phyloP scores from a whole-genome alignment of 2,329 filamentous ascomycete species.

The Epicoccum sorghinum region DNA sequence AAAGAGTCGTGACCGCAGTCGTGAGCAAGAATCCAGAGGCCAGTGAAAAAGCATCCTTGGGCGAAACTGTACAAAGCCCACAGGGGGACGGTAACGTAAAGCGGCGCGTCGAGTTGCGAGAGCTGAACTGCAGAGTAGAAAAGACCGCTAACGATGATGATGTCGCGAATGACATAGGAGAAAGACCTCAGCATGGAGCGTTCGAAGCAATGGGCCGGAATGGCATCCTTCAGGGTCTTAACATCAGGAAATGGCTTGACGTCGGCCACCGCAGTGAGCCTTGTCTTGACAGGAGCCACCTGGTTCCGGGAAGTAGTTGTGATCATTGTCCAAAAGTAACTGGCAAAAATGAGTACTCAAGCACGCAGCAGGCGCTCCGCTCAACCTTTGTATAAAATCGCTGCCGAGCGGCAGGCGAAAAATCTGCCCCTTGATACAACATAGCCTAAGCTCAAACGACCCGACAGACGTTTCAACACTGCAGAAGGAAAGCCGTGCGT shows the following conservation, averaged over 20 bases:
- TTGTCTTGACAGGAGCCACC: slow-evolving; percentile 19
- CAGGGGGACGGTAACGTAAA: slow-evolving; percentile 20
- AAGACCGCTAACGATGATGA: slow-evolving; percentile 25
- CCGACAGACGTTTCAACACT: slow-evolving; percentile 30
- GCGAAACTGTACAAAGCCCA: slow-evolving; percentile 67
- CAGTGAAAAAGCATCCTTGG: slow-evolving; percentile 70
- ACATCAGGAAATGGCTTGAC: slow-evolving; percentile 28
- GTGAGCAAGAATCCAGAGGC: slow-evolving; percentile 70
- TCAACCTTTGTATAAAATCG: slow-evolving; percentile 22
- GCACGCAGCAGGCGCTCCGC: slow-evolving; percentile 5
- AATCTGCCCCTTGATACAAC: slow-evolving; percentile 21
- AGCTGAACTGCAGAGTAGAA: slow-evolving; percentile 25
- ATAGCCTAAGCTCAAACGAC: slow-evolving; percentile 27
- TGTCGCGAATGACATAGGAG: slow-evolving; percentile 33
- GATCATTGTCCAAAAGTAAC: slow-evolving; percentile 14
- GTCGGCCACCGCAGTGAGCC: slow-evolving; percentile 26
- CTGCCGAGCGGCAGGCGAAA: slow-evolving; percentile 19
- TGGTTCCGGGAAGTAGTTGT: slow-evolving; percentile 28
- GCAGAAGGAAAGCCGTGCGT: slow-evolving; percentile 20
- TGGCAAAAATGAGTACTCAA: slow-evolving; percentile 8
- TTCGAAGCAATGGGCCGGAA: slow-evolving; percentile 33
- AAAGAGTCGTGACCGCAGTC: slow-evolving; percentile 75
- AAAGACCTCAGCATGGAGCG: slow-evolving; percentile 30
- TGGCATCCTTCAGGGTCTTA: slow-evolving; percentile 32
- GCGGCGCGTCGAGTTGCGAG: slow-evolving; percentile 21